Evolutionary conservation across 129 eudicot species (phyloP).

Genomic region (Apium graveolens): DNA sequence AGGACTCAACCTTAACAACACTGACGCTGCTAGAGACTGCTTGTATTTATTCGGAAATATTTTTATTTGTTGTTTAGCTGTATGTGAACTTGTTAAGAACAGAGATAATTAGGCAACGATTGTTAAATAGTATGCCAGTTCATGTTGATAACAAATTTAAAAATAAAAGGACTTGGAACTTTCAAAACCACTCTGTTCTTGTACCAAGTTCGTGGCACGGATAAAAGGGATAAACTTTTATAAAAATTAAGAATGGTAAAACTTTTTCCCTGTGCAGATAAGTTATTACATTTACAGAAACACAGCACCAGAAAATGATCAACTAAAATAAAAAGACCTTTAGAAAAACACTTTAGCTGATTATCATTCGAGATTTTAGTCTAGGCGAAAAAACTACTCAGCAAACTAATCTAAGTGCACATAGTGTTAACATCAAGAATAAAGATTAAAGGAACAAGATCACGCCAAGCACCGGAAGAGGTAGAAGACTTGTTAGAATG

Average conservation of each 20-base stretch:
- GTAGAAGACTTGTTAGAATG: not conserved
- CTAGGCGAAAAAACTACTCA: not conserved
- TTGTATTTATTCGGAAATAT: not conserved
- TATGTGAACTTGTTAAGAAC: not conserved
- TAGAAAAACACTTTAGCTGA: not conserved
- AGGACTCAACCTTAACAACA: not conserved
- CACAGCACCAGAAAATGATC: not conserved
- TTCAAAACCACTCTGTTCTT: not conserved
- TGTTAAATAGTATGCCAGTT: not conserved
- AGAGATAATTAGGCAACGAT: not conserved
- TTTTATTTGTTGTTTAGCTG: not conserved
- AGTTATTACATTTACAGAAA: not conserved
- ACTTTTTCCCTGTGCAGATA: not conserved
- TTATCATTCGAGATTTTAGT: not conserved
- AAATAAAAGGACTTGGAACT: not conserved
- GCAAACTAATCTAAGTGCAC: not conserved
- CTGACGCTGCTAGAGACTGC: not conserved
- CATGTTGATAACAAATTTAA: not conserved
- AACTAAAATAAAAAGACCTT: not conserved
- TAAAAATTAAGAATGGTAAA: not conserved
- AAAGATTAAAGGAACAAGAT: not conserved
- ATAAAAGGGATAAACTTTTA: no score
- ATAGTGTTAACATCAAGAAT: not conserved
- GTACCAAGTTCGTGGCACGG: no score
- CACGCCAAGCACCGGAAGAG: not conserved